Conservation (phyloP, 495 filamentous ascomycete genomes). For the Podospora appendiculata region DNA sequence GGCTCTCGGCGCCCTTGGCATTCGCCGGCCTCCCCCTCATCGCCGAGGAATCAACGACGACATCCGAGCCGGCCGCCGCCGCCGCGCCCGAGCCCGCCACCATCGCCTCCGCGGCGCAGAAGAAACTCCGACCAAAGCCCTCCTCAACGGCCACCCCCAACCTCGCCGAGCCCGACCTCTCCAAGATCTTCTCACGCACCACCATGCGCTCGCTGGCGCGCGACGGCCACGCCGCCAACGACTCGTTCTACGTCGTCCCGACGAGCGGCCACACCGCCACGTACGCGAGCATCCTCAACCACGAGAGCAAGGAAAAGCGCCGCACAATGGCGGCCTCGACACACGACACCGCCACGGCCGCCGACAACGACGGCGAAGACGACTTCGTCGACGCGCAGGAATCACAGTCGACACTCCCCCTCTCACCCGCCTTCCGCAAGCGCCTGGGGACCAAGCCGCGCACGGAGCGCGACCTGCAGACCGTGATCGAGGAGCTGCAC, state of each 20-base stretch:
- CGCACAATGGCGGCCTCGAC: slow-evolving; percentile 29
- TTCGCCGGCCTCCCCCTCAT: slow-evolving; percentile 83
- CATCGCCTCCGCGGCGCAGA: background rate
- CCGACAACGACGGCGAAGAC: slow-evolving; percentile 49
- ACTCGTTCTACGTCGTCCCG: slow-evolving; percentile 94
- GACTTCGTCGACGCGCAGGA: slow-evolving; percentile 87
- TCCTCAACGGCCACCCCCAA: background rate
- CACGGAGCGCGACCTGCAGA: slow-evolving; percentile 30
- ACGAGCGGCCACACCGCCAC: slow-evolving; percentile 80
- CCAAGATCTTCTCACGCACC: slow-evolving; percentile 68
- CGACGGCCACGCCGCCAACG: slow-evolving; percentile 47
- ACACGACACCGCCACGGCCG: slow-evolving; percentile 16
- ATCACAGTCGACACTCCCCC: slow-evolving; percentile 29
- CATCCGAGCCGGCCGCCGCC: background rate
- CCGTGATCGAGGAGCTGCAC: slow-evolving; percentile 73
- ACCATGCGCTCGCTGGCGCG: slow-evolving; percentile 59
- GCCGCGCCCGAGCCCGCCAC: background rate
- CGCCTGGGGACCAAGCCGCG: slow-evolving; percentile 11
- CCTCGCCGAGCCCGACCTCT: slow-evolving; percentile 61
- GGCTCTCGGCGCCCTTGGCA: slow-evolving; percentile 78
- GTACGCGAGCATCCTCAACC: slow-evolving; percentile 78
- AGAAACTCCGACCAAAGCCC: background rate
- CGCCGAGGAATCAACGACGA: slow-evolving; percentile 36
- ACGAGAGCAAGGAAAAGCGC: slow-evolving; percentile 59
- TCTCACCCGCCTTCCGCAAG: slow-evolving; percentile 22